Evolutionary conservation across 2,329 filamentous ascomycete genomes (phyloP).

Genomic region (Xenoacremonium recifei): DNA sequence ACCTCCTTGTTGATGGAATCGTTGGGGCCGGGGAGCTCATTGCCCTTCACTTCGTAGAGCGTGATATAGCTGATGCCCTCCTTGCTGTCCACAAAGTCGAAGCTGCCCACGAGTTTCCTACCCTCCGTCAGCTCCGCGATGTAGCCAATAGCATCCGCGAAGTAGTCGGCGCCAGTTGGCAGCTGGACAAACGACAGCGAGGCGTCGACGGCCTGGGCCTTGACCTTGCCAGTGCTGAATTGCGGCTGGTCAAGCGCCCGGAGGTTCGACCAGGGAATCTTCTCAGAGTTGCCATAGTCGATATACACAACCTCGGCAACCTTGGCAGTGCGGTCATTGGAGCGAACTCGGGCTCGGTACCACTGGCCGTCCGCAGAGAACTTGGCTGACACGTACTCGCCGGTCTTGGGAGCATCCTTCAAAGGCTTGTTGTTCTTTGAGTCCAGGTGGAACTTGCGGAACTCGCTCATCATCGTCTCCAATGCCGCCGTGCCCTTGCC

Average conservation of each 20-base stretch:
- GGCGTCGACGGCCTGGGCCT: constrained; percentile 83
- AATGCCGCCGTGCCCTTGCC: constrained; percentile 82
- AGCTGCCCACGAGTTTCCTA: constrained; percentile 81
- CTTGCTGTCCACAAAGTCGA: constrained; percentile 77
- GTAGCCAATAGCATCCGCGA: constrained; percentile 74
- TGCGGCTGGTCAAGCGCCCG: constrained; percentile 76
- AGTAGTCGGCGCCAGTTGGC: constrained; percentile 78
- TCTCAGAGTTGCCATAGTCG: constrained; percentile 95
- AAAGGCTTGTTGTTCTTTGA: constrained; percentile 75
- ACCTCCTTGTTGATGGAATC: constrained; percentile 90
- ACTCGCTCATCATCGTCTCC: constrained; percentile 84
- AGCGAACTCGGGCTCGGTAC: constrained; percentile 89
- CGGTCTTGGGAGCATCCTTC: constrained; percentile 77
- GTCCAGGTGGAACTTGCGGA: constrained; percentile 87
- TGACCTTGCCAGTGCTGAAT: constrained; percentile 79
- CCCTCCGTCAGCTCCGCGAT: constrained; percentile 73
- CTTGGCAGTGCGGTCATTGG: constrained; percentile 89
- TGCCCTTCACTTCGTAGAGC: constrained; percentile 74
- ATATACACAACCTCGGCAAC: constrained; percentile 90
- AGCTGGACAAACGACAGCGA: constrained; percentile 87
- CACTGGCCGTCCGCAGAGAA: constrained; percentile 88
- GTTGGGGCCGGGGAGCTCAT: constrained; percentile 54
- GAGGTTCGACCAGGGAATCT: constrained; percentile 78
- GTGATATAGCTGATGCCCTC: constrained; percentile 85
- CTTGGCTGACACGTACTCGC: constrained; percentile 86